These are phyloP conservation scores for Mortierella antarctica DNA, from an alignment of 192 early-diverging fungal genomes.

Conservation along the genomic window DNA sequence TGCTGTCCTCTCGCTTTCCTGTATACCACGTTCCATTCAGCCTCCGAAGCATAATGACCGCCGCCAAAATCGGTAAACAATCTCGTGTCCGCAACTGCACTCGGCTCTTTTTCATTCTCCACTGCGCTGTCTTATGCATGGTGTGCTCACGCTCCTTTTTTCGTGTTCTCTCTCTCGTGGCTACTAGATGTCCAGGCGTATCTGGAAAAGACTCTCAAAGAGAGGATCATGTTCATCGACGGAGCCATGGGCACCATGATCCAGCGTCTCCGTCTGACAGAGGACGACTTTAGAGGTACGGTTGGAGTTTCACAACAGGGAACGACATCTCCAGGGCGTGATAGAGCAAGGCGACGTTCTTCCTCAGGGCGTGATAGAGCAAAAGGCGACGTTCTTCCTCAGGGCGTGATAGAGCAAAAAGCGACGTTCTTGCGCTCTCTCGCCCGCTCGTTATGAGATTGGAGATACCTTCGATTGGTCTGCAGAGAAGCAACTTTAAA, in stretches of 20 bases:
- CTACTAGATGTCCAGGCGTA: slow-evolving; percentile 66
- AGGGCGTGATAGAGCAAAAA: background rate
- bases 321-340: background rate
- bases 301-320: background rate
- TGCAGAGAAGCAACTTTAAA: too few relatives aligned
- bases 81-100: background rate
- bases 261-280: slow-evolving; percentile 82
- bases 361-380: background rate
- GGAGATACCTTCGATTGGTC: too few relatives aligned
- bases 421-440: background rate
- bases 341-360: background rate
- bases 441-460: too few relatives aligned
- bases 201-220: slow-evolving; percentile 77
- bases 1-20: background rate
- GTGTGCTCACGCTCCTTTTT: background rate
- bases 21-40: too few relatives aligned
- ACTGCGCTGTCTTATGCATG: background rate
- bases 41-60: too few relatives aligned
- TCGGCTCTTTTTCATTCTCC: background rate
- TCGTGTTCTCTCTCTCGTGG: too few relatives aligned
- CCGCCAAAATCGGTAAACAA: too few relatives aligned
- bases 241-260: slow-evolving; percentile 97
- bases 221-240: slow-evolving; percentile 96
- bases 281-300: slow-evolving; percentile 86
- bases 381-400: background rate